These are phyloP conservation scores for Byssochlamys sp. DNA, from an alignment of 2,329 filamentous ascomycete genomes.

Conservation along the genomic window DNA sequence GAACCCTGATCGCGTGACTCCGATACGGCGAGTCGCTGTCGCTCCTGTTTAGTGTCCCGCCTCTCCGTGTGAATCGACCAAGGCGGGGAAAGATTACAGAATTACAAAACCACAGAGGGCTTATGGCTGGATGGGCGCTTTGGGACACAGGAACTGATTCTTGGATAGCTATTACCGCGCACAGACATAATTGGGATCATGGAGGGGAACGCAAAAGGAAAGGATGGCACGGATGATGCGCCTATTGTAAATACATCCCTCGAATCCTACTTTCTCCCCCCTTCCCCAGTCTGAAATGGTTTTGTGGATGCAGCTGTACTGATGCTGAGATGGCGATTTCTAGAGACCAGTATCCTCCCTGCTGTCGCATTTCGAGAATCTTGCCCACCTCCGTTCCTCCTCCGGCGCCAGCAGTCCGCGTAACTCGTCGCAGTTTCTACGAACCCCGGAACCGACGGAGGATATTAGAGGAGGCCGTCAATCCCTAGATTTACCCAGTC, in stretches of 20 bases:
- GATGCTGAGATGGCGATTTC: conserved; percentile 3
- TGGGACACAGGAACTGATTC: conserved; percentile 21
- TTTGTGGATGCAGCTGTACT: conserved; percentile 4
- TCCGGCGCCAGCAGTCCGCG: conserved; percentile 17
- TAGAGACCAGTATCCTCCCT: conserved; percentile 41
- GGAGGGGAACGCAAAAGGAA: conserved; percentile 25
- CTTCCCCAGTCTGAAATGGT: conserved; percentile 6
- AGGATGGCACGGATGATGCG: conserved; percentile 26
- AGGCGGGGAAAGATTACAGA: background rate
- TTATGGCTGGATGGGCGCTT: background rate
- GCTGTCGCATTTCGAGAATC: conserved; percentile 40
- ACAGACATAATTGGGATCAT: conserved; percentile 22
- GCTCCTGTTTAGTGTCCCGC: background rate
- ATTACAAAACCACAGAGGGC: background rate
- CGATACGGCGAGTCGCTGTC: background rate
- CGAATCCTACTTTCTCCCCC: conserved; percentile 6
- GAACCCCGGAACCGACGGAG: conserved; percentile 23
- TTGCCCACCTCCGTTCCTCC: conserved; percentile 28
- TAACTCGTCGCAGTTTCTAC: conserved; percentile 20
- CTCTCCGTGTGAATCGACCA: background rate
- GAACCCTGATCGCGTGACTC: background rate
- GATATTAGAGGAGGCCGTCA: conserved; percentile 23
- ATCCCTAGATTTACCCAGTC: conserved; percentile 35
- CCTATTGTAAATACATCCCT: conserved; percentile 23
- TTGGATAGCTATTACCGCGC: conserved; percentile 12